Base-by-base conservation (phyloP, 441 rosid genomes). In the Melastoma candidum region DNA sequence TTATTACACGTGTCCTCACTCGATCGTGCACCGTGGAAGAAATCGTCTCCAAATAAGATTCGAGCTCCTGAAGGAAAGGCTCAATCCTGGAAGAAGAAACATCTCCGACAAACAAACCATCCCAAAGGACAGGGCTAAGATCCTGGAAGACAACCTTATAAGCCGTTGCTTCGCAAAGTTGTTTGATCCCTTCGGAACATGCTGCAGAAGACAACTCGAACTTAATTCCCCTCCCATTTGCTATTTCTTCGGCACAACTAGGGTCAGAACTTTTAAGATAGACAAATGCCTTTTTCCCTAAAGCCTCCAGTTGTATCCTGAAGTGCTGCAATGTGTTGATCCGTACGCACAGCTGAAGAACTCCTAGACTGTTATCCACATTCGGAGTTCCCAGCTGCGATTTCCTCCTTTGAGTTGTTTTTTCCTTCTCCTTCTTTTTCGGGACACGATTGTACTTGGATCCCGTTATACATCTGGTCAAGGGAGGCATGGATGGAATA, bases 11-110 rank as follows among this genome's bases (percentile, higher is more conserved):
- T 6, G 85, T 81, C 52, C 92, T 68, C 48, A 77, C 80, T 68
- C 83, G 70, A 60, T 77, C 85, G 17, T 81, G 85, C 50, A 79
- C 82, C 0, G 82, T 67, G 11, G 81, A 68, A 1, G 92, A 81
- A 4, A 84, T 74, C 2, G 74, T 63, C 77, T 77, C 87, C 48
- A 84, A 64, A 59, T 76, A 69, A 25, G 68, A 73, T 54, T 84
- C 92, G 3, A 84, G 83, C 48, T 84, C 85, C 70, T 69, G 76
- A 60, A 84, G 84, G 68, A 84, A 79, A 26, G 77, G 78, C 46
- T 88, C 98, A 2, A 88, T 78, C 76, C 98, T 77, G 4, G 95
- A 79, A 54, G 87, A 80, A 45, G 94, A 74, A 46, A 73, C 83
- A 53, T 85, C 94, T 50, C 92, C 92, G 0, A 66, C 58, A 39